Evolutionary conservation across 2,329 filamentous ascomycete species (phyloP), one percentile per base, ranked within the genome.

Genomic region (Pezizomycotina sp.): DNA sequence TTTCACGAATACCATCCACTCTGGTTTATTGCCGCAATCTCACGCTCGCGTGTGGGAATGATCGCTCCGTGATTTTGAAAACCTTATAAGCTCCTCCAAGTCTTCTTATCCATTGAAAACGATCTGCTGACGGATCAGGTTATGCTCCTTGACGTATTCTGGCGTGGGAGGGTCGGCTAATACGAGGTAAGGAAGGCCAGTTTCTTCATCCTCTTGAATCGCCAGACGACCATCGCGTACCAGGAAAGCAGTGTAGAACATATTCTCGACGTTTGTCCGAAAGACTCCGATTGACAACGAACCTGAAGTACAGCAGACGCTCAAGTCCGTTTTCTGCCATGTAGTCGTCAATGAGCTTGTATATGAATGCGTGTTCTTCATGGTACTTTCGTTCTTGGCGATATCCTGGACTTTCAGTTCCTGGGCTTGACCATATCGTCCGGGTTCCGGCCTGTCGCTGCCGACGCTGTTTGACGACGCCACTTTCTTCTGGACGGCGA

Each of bases 211-310:
- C 3, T 69, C 64, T 2, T 18, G 8, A n/a, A 98, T 65, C 21
- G 71, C 71, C 4, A 83, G 69, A 42, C 69, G 71, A 7, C 83
- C 83, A 58, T 98, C 89, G 39, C 80, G 73, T 42, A 95, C 82
- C 43, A 98, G 61, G 53, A 98, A 98, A 54, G 81, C 91, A 49
- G 92, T 71, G 55, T 95, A 95, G 57, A 98, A 98, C 50, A 98
- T 64, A 51, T 98, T 98, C 55, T 98, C 89, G 5, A 98, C 74
- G 0, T 83, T 92, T 57, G 98, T 89, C 0, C 81, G 81, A 51
- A 95, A 98, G 3, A 92, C 69, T 10, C 80, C 79, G n/a, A 1
- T 74, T 74, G 2, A n/a, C n/a, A n/a, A n/a, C n/a, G n/a, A n/a
- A n/a, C n/a, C n/a, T n/a, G n/a, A n/a, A 6, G 43, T 60, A 1